These are phyloP conservation scores for Trifolium pratense DNA, from an alignment of 306 rosid species.

Conservation along the genomic window DNA sequence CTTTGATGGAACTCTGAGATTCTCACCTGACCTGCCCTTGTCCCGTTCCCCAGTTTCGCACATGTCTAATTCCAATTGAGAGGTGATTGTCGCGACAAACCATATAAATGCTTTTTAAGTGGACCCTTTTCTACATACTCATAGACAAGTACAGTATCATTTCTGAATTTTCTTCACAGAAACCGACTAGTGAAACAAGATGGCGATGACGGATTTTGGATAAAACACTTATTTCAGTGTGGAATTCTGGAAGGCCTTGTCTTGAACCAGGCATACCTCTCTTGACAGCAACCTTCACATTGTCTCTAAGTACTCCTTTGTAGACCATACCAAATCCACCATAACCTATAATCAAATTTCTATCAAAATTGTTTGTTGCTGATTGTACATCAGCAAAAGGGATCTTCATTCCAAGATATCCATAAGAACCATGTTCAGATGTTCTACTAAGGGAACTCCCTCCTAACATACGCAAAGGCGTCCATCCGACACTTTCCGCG, in stretches of 20 bases:
- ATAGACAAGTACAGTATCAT: conserved; percentile 94
- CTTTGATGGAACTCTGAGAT: no score
- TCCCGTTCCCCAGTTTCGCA: no score
- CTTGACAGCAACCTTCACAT: conserved; percentile 89
- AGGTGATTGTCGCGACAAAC: conserved; percentile 57
- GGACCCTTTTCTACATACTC: conserved; percentile 95
- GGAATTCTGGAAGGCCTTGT: conserved; percentile 99
- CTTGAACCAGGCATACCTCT: conserved; percentile 96
- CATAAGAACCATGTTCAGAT: conserved; percentile 84
- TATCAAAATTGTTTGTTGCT: conserved; percentile 86
- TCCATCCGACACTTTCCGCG: conserved; percentile 86
- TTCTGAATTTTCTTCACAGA: conserved; percentile 92
- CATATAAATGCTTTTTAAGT: conserved; percentile 78
- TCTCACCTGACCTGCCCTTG: no score
- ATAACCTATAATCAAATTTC: conserved; percentile 72
- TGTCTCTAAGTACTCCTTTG: conserved; percentile 77
- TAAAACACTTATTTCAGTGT: conserved; percentile 79
- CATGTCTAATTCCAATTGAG: conserved; percentile 70
- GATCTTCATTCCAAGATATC: conserved; percentile 73
- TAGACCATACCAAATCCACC: conserved; percentile 97
- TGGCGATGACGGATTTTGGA: conserved; percentile 92
- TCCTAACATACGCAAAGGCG: conserved; percentile 70
- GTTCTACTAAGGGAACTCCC: conserved; percentile 83
- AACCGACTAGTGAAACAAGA: conserved; percentile 93
- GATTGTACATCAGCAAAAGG: conserved; percentile 76